Evolutionary conservation across 2,329 filamentous ascomycete species (phyloP).

Genomic region (Exophiala spinifera): DNA sequence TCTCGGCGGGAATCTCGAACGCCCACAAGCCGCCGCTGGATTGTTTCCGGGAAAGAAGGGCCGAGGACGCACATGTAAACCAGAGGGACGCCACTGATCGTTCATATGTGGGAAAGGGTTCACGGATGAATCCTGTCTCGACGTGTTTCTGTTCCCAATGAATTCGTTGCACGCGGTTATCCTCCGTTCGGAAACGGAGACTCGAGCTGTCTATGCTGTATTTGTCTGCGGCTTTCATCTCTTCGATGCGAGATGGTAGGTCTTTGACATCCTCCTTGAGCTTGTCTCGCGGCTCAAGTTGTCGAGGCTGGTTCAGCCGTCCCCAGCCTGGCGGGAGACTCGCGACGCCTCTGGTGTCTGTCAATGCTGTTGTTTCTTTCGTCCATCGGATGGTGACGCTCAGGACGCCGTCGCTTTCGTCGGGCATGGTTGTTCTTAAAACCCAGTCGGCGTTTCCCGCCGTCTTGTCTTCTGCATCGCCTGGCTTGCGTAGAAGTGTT

Average conservation of each 20-base stretch:
- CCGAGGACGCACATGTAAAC: constrained; percentile 31
- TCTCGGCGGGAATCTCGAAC: constrained; percentile 28
- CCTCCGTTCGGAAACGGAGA: constrained; percentile 32
- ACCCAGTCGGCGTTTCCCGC: constrained; percentile 48
- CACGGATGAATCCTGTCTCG: constrained; percentile 25
- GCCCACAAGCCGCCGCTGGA: constrained; percentile 28
- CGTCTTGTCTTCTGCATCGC: constrained; percentile 11
- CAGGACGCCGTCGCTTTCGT: constrained; percentile 60
- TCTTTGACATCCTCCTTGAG: constrained; percentile 16
- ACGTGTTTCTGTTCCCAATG: constrained; percentile 30
- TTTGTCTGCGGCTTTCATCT: constrained; percentile 27
- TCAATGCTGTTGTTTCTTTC: constrained; percentile 36
- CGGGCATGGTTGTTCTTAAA: constrained; percentile 53
- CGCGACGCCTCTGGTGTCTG: constrained; percentile 52
- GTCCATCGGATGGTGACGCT: constrained; percentile 59
- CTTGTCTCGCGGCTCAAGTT: constrained; percentile 19
- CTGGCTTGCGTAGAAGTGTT: constrained; percentile 53
- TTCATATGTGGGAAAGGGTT: constrained; percentile 18
- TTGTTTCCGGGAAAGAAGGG: constrained; percentile 23
- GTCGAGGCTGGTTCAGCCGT: constrained; percentile 30
- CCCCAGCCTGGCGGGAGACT: constrained; percentile 60
- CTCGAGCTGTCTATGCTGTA: constrained; percentile 26
- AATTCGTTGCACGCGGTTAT: constrained; percentile 26
- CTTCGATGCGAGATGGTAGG: constrained; percentile 26
- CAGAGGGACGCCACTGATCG: constrained; percentile 25